A percentile compares a stretch with the other conserved stretches of the same genome.
These are phyloP conservation scores for Camellia sinensis DNA, from an alignment of 148 eudicot species.

Conservation along the genomic window DNA sequence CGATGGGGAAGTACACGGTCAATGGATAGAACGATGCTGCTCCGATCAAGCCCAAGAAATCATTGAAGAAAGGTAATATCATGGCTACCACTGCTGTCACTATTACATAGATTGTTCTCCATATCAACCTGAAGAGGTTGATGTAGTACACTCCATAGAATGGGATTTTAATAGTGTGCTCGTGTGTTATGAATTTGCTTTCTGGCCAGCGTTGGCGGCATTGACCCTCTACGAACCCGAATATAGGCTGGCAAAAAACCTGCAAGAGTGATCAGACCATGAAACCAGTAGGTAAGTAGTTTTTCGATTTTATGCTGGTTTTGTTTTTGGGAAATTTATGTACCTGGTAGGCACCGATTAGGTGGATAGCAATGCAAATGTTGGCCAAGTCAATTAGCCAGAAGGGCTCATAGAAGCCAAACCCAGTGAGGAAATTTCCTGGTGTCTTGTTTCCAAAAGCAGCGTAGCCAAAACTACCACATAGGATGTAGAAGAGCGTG, in stretches of 20 bases:
- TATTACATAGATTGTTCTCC: conserved; percentile 74
- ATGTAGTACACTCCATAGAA: conserved; percentile 39
- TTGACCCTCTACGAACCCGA: conserved; percentile 52
- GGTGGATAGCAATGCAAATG: conserved; percentile 74
- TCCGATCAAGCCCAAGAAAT: conserved; percentile 73
- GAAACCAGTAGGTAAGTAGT: no score
- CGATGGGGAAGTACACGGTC: conserved; percentile 15
- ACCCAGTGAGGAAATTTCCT: conserved; percentile 89
- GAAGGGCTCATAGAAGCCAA: conserved; percentile 85
- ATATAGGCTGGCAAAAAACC: conserved; percentile 84
- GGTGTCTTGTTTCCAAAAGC: conserved; percentile 85
- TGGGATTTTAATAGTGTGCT: conserved; percentile 44
- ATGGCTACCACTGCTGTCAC: conserved; percentile 67
- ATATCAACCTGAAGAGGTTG: conserved; percentile 71
- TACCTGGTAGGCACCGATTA: conserved; percentile 91
- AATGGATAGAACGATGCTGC: conserved; percentile 48
- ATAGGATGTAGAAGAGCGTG: conserved; percentile 59
- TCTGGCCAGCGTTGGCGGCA: conserved; percentile 53
- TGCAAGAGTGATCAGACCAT: conserved; percentile 3
- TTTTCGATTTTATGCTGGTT: no score
- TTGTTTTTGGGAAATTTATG: neutral
- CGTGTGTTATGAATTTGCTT: conserved; percentile 57
- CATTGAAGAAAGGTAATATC: conserved; percentile 92
- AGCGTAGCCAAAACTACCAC: conserved; percentile 75
- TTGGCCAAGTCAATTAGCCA: conserved; percentile 86